phyloP scores from a whole-genome alignment of 2,329 filamentous ascomycete species.

The Xylaria sp. region DNA sequence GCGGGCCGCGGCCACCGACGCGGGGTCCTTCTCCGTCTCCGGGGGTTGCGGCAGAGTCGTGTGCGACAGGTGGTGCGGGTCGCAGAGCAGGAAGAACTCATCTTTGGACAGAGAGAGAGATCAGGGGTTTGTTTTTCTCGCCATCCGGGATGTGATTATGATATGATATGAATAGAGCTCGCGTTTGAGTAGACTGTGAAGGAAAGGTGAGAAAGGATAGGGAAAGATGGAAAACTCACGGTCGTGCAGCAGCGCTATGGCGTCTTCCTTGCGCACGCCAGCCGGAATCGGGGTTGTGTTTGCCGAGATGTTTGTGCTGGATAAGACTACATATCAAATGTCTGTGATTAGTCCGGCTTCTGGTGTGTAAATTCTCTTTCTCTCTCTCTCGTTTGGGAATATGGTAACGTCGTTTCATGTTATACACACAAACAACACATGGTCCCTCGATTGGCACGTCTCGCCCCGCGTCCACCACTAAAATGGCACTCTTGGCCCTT shows the following conservation, averaged over 20 bases:
- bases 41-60: conserved; percentile 43
- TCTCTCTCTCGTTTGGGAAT: neutral
- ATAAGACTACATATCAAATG: conserved; percentile 53
- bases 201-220: neutral
- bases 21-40: conserved; percentile 39
- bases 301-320: conserved; percentile 54
- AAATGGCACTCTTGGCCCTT: neutral
- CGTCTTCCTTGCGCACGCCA: conserved; percentile 38
- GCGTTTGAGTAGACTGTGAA: neutral
- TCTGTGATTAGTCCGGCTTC: neutral
- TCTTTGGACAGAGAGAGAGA: conserved; percentile 40
- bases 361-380: neutral
- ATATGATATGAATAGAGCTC: neutral
- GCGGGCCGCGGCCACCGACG: conserved; percentile 42
- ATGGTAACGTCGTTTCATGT: neutral
- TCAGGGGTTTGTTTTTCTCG: neutral
- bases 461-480: neutral
- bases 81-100: conserved; percentile 61
- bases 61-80: conserved; percentile 60
- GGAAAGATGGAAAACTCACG: conserved; percentile 41
- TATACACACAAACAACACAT: neutral
- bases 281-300: conserved; percentile 58
- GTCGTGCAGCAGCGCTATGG: conserved; percentile 60
- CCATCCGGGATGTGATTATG: neutral
- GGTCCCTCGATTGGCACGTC: neutral